Evolutionary conservation across 2,329 filamentous ascomycete species (phyloP), one percentile per base, ranked within the genome.

Genomic region (Aureobasidium lini): DNA sequence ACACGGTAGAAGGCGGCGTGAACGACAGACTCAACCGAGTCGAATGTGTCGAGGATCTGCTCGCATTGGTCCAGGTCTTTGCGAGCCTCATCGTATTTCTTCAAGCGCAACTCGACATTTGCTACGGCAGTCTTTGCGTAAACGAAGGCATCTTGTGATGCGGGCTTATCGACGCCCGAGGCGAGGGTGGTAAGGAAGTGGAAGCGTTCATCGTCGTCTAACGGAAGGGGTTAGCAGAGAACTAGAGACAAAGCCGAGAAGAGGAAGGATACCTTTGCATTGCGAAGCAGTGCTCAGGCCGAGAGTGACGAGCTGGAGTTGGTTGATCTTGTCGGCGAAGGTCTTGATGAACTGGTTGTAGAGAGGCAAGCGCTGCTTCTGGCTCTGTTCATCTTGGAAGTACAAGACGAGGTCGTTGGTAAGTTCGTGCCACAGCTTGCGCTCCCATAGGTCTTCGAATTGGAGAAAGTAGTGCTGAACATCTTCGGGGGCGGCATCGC

Each of bases 311-410:
- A 97, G 87, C 82, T 96, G 96, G 64, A 99, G 81, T 79, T 97
- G 93, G 78, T 97, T 99, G 81, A 99, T 96, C 82, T 95, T 96
- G 73, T 96, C 92, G 65, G 92, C 90, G 72, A 99, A 99, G 75
- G 88, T 94, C 73, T 93, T 84, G 75, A 99, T 88, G 79, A 99
- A 99, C 68, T 85, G 86, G 77, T 94, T 90, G 81, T 94, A 99
- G 75, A 99, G 88, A 62, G 86, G 80, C 77, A 99, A 83, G 70
- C 93, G 87, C 77, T 95, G 90, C 61, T 84, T 81, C 60, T 85
- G 87, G 75, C 92, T 97, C 71, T 86, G 84, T 46, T 88, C 82
- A 67, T 89, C 78, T 69, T 86, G 86, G 79, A 96, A 99, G 82
- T 93, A 96, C 66, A 89, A 83, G 67, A 96, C 80, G 60, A 99